phyloP scores from a whole-genome alignment of 208 protist genomes.

The Leishmania major region DNA sequence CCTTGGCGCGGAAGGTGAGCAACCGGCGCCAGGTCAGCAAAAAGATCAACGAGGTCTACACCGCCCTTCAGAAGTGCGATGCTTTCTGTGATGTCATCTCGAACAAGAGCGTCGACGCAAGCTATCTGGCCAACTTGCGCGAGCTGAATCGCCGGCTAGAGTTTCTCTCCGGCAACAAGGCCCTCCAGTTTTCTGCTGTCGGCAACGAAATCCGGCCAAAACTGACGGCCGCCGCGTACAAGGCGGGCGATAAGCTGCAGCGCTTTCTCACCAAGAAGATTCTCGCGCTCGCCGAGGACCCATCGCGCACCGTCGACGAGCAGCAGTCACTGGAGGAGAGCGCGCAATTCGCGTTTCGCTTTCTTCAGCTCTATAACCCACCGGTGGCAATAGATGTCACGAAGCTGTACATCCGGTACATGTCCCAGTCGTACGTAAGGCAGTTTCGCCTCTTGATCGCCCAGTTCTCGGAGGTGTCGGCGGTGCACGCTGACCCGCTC shows the following conservation, averaged over 20 bases:
- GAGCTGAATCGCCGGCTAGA: constrained; percentile 70
- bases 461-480: constrained; percentile 52
- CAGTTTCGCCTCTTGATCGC: constrained; percentile 40
- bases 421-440: constrained; percentile 57
- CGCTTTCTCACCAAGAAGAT: constrained; percentile 68
- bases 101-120: constrained; percentile 67
- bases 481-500: constrained; percentile 49
- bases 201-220: constrained; percentile 83
- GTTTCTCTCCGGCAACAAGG: constrained; percentile 77
- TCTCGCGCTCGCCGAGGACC: constrained; percentile 41
- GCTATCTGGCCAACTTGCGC: constrained; percentile 70
- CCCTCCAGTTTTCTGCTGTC: constrained; percentile 74
- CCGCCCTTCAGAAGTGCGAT: constrained; percentile 81
- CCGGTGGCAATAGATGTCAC: constrained; percentile 61
- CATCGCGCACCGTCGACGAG: constrained; percentile 37
- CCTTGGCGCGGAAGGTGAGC: constrained; percentile 67
- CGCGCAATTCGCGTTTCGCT: constrained; percentile 72
- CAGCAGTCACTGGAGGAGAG: constrained; percentile 67
- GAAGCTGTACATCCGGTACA: constrained; percentile 66
- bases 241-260: constrained; percentile 82
- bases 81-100: constrained; percentile 77
- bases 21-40: constrained; percentile 76
- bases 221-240: constrained; percentile 61
- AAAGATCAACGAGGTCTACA: constrained; percentile 85
- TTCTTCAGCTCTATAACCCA: constrained; percentile 77